Evolutionary conservation across 306 rosid genomes (phyloP), one percentile per base, ranked within the genome.

Genomic region (Argentina anserina): DNA sequence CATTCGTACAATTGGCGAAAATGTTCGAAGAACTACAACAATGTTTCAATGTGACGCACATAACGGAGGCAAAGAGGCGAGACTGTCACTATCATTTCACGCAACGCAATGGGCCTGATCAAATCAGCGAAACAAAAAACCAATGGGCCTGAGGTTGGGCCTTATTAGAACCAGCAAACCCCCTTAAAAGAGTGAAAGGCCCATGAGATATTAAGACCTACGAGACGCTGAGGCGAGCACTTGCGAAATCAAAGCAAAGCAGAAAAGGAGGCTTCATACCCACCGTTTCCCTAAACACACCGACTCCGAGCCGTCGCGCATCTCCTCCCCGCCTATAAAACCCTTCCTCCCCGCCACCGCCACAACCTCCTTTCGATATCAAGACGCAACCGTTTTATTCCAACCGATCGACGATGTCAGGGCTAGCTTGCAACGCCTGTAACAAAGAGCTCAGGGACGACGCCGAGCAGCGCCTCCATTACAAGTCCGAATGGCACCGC

Each of bases 401-500:
- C 7, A 31, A 33, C 5, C 28, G 41, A 29, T 68, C 23, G 45
- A 63, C 1, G 25, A 91, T 91, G 99, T 80, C 95, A 17, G 87
- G 83, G 3, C 73, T 95, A 52, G 82, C 93, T 0, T 95, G 99
- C 80, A 95, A 88, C 83, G 77, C 99, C 69, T 95, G 97, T 90
- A 95, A 95, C 97, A 73, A 86, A n/a, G 97, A 88, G 63, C 87
- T 91, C 68, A 67, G 15, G 2, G 88, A 91, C 74, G 89, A 82
- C 21, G 33, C 84, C 5, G 96, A 88, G 26, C 97, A 82, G 70
- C 88, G 89, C 82, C 86, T 87, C 43, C 99, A 94, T 82, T 94
- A 94, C 88, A 91, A 87, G 79, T 95, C 99, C 34, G 99, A 95
- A 73, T 95, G 97, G 99, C 99, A 95, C 78, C 96, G 99, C 65